Evolutionary conservation across 1,284 basidiomycete genomes (phyloP), one percentile per base, ranked within the genome.

Genomic region (Pholiota adiposa): DNA sequence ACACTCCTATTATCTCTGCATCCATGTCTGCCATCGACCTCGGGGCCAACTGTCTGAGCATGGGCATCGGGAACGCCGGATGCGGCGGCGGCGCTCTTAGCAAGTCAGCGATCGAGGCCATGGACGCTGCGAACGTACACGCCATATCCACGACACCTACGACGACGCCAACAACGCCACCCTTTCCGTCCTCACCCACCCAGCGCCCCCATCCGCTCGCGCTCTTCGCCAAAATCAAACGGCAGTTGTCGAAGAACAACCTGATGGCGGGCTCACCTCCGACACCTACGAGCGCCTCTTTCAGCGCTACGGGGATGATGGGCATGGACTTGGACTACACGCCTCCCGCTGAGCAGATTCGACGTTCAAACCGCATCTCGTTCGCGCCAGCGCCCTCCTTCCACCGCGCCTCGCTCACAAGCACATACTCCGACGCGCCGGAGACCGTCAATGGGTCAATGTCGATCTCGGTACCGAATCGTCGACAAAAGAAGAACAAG

Each of bases 221-320:
- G 4, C 48, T 65, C 8, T 61, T 65, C 25, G 60, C 59, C 11
- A 61, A 56, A 34, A 59, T 65, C 31, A 65, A 60, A 41, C 57
- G 54, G n/a, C 64, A 65, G 46, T 53, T 65, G 0, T 65, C 64
- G 0, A 65, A 60, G 43, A 51, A 29, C 18, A 60, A 52, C 38
- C 21, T 64, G 21, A 38, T 34, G 4, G 40, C 34, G 1, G 7
- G 16, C 38, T 36, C 25, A 18, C 40, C 41, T 12, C 23, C 51
- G 9, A 11, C 51, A 4, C 31, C 16, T 8, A 29, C 21, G 9
- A 53, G 16, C 12, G 23, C 43, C 25, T 4, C 25, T 4, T 38
- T 14, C 23, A 25, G 14, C 25, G 6, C 44, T n/a, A 23, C 23
- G 25, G 4, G 6, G 14, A 4, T 27, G 16, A 21, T 11, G 9